Conservation (phyloP, 1,139 yeast species). For the Candida anutae region DNA sequence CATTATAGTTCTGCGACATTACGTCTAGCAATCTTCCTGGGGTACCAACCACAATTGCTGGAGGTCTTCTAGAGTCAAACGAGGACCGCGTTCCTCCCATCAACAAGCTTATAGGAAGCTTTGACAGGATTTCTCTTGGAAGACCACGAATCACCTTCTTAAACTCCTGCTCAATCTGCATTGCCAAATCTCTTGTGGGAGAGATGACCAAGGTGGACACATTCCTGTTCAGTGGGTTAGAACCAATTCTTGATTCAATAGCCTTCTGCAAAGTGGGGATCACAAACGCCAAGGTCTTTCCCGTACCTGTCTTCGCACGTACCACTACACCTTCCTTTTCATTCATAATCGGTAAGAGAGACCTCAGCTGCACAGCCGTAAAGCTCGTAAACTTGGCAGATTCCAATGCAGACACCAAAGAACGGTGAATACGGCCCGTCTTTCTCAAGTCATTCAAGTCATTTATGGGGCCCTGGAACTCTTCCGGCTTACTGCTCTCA, state of each 20-base stretch:
- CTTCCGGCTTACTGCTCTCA: background rate
- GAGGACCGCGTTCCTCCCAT: constrained; percentile 34
- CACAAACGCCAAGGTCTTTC: constrained; percentile 86
- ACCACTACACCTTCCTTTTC: constrained; percentile 63
- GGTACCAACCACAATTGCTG: constrained; percentile 68
- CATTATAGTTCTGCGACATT: background rate
- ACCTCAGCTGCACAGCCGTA: constrained; percentile 74
- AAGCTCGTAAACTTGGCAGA: constrained; percentile 41
- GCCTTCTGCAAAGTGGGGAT: constrained; percentile 58
- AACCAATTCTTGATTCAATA: constrained; percentile 8
- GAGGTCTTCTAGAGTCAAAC: constrained; percentile 14
- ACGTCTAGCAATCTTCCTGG: constrained; percentile 80
- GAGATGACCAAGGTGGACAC: constrained; percentile 66
- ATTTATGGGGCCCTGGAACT: background rate
- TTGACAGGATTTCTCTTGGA: constrained; percentile 7
- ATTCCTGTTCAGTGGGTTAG: constrained; percentile 7
- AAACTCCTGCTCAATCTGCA: constrained; percentile 69
- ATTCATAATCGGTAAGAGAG: constrained; percentile 59
- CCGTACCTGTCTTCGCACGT: constrained; percentile 93
- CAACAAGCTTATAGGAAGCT: constrained; percentile 17
- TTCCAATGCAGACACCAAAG: constrained; percentile 22
- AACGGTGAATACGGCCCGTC: constrained; percentile 5
- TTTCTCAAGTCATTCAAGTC: constrained; percentile 4
- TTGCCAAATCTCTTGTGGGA: constrained; percentile 90
- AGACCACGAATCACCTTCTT: constrained; percentile 28